Conservation (phyloP, 495 filamentous ascomycete genomes). For the Rusavskia elegans region DNA sequence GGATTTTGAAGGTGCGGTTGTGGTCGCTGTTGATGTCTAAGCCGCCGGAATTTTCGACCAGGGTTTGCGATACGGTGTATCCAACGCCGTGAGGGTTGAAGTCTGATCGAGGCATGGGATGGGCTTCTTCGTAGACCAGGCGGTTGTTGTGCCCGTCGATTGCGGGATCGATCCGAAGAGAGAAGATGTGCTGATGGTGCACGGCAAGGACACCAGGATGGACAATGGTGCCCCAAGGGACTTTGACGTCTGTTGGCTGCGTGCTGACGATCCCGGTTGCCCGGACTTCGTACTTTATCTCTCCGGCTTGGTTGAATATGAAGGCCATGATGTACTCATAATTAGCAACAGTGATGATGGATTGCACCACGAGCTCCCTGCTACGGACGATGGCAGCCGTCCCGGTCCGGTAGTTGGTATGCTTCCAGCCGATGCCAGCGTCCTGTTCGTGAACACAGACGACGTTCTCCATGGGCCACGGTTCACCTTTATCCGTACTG, state of each 20-base stretch:
- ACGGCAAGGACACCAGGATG: constrained; percentile 69
- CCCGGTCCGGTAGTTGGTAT: constrained; percentile 49
- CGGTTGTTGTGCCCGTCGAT: constrained; percentile 62
- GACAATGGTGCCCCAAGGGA: constrained; percentile 70
- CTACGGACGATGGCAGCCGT: constrained; percentile 43
- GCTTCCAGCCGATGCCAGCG: constrained; percentile 47
- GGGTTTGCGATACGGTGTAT: constrained; percentile 49
- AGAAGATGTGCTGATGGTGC: constrained; percentile 84
- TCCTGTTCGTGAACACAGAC: constrained; percentile 57
- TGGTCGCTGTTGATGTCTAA: constrained; percentile 43
- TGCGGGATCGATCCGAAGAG: constrained; percentile 68
- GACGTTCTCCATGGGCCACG: constrained; percentile 38
- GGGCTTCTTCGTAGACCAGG: constrained; percentile 54
- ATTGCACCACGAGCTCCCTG: constrained; percentile 50
- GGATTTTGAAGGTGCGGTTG: constrained; percentile 68
- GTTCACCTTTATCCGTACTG: constrained; percentile 37
- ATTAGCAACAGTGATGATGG: constrained; percentile 64
- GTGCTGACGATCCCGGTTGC: constrained; percentile 82
- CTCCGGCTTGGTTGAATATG: constrained; percentile 73
- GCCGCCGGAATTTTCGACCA: constrained; percentile 43
- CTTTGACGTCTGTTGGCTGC: constrained; percentile 55
- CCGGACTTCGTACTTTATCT: constrained; percentile 62
- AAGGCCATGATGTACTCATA: constrained; percentile 79
- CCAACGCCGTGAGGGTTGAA: constrained; percentile 71
- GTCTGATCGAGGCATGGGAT: constrained; percentile 52